Percentiles rank a stretch among this genome's conserved stretches.
Conservation (phyloP, 106 monocot genomes). For the Acanthochlamys bracteata region DNA sequence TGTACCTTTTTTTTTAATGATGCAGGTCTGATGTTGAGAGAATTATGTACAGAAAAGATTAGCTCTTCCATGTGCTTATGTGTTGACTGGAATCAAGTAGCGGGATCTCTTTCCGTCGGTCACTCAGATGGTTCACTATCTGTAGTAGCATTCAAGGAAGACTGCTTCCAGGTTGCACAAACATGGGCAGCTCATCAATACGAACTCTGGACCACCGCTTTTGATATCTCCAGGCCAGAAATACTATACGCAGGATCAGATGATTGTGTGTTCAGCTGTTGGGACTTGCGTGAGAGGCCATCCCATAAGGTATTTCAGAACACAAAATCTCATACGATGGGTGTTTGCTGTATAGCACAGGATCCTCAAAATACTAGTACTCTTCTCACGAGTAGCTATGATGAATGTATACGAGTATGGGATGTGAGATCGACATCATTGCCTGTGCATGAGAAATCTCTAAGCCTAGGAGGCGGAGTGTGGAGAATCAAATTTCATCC, state of each 20-base stretch:
- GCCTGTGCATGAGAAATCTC: conserved; percentile 41
- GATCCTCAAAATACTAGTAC: conserved; percentile 30
- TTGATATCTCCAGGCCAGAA: conserved; percentile 42
- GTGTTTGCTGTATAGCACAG: conserved; percentile 78
- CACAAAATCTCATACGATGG: conserved; percentile 84
- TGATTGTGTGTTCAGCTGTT: conserved; percentile 74
- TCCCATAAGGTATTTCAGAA: conserved; percentile 51
- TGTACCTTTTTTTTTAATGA: background rate
- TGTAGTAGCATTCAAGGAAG: conserved; percentile 34
- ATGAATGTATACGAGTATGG: conserved; percentile 83
- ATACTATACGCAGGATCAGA: conserved; percentile 80
- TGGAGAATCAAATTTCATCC: conserved; percentile 92
- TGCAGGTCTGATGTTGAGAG: conserved; percentile 42
- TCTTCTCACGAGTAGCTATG: conserved; percentile 81
- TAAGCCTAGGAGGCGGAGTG: conserved; percentile 75
- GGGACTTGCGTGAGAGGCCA: conserved; percentile 64
- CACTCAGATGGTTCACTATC: conserved; percentile 80
- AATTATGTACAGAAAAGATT: conserved; percentile 32
- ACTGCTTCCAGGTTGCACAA: conserved; percentile 33
- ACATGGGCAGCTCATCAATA: conserved; percentile 70
- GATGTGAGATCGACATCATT: conserved; percentile 52
- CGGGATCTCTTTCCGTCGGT: conserved; percentile 36
- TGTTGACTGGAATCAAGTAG: conserved; percentile 58
- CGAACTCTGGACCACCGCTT: conserved; percentile 68
- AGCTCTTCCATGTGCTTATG: conserved; percentile 80